Conservation (phyloP, 2,329 filamentous ascomycete genomes). For the Pseudogymnoascus verrucosus region DNA sequence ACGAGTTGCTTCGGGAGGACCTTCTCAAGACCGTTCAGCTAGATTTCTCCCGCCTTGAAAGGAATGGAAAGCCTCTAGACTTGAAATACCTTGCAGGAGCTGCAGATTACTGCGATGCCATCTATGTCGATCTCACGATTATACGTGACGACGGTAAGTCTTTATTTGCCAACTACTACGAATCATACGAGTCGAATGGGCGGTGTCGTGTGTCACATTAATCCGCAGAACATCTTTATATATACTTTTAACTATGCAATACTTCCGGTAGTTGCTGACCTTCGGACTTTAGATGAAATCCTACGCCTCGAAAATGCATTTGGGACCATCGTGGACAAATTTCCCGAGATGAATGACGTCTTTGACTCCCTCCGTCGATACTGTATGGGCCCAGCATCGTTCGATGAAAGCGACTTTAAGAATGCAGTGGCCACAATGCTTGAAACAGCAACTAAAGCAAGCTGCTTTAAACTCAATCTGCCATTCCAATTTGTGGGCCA, state of each 20-base stretch:
- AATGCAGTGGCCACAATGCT: conserved; percentile 35
- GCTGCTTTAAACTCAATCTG: conserved; percentile 40
- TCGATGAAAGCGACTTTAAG: conserved; percentile 42
- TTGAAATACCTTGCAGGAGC: conserved; percentile 38
- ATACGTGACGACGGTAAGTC: conserved; percentile 42
- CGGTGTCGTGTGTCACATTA: not conserved
- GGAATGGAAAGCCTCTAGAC: conserved; percentile 27
- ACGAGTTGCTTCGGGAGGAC: conserved; percentile 38
- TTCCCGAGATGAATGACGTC: conserved; percentile 39
- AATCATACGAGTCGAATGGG: not conserved
- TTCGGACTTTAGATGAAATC: conserved; percentile 36
- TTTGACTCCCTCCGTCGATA: conserved; percentile 38
- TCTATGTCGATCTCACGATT: conserved; percentile 46
- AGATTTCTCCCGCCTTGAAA: conserved; percentile 41
- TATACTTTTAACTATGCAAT: not conserved
- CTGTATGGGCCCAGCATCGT: conserved; percentile 41
- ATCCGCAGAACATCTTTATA: not conserved
- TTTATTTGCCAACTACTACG: not conserved
- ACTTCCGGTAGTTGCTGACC: not conserved
- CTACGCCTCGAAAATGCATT: conserved; percentile 41
- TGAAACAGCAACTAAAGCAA: conserved; percentile 36
- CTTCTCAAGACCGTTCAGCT: conserved; percentile 41
- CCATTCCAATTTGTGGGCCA: conserved; percentile 43
- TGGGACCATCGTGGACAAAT: conserved; percentile 27
- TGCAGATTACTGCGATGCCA: conserved; percentile 39